Evolutionary conservation across 2,329 filamentous ascomycete species (phyloP).

Genomic region (Exophiala lecanii-corni): DNA sequence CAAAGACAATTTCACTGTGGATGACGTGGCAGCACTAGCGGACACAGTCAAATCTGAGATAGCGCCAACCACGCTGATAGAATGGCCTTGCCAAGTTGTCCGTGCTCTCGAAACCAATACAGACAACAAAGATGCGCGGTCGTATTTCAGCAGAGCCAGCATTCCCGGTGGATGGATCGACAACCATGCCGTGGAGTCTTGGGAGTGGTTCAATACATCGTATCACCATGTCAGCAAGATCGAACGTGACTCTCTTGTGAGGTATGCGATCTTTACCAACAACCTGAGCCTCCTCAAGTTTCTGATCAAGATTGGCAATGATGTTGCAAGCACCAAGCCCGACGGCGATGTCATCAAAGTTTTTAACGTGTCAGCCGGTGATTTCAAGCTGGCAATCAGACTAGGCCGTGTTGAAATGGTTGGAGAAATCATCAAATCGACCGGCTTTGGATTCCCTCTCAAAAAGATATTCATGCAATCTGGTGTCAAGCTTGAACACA

Average conservation of each 20-base stretch:
- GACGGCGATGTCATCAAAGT: slow-evolving; percentile 16
- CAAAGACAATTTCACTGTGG: slow-evolving; percentile 67
- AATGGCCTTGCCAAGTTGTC: slow-evolving; percentile 36
- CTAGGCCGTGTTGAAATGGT: slow-evolving; percentile 54
- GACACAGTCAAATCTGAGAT: slow-evolving; percentile 63
- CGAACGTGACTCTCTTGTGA: slow-evolving; percentile 30
- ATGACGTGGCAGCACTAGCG: slow-evolving; percentile 66
- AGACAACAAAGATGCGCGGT: slow-evolving; percentile 6
- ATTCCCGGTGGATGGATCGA: slow-evolving; percentile 1
- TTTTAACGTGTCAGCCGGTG: slow-evolving; percentile 23
- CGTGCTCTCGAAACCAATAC: slow-evolving; percentile 29
- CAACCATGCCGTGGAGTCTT: slow-evolving; percentile 9
- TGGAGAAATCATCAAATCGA: slow-evolving; percentile 59
- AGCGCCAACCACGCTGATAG: slow-evolving; percentile 53
- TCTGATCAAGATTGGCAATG: slow-evolving; percentile 52
- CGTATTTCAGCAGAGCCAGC: slow-evolving; percentile 3
- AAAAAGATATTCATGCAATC: slow-evolving; percentile 62
- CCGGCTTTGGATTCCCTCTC: slow-evolving; percentile 66
- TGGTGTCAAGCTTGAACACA: slow-evolving; percentile 59
- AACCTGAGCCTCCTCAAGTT: slow-evolving; percentile 52
- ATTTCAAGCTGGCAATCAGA: slow-evolving; percentile 41
- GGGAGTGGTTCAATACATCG: slow-evolving; percentile 20
- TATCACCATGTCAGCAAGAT: slow-evolving; percentile 1
- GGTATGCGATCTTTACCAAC: slow-evolving; percentile 49
- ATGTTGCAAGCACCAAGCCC: slow-evolving; percentile 40